Percentiles rank a stretch among this genome's conserved stretches.
Conservation (phyloP, 768 basidiomycete species). For the Russula emetica region DNA sequence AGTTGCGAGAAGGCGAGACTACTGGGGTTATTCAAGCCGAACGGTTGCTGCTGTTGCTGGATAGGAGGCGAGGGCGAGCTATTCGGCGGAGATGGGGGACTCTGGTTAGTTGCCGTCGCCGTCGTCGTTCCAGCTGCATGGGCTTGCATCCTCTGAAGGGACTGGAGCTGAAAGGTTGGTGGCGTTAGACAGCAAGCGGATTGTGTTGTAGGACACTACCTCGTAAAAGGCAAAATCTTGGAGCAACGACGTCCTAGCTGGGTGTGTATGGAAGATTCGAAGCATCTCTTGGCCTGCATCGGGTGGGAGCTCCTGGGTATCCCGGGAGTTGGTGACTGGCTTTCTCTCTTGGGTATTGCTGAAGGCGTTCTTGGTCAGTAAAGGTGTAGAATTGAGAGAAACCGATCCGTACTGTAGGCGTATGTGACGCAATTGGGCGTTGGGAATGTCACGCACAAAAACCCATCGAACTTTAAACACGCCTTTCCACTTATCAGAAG, state of each 20-base stretch:
- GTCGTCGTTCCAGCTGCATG: conserved; percentile 14
- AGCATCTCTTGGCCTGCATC: conserved; percentile 98
- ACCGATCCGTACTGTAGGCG: conserved; percentile 61
- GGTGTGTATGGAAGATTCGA: conserved; percentile 90
- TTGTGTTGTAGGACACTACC: conserved; percentile 39
- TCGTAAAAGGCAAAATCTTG: conserved; percentile 94
- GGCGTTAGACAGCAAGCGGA: not conserved
- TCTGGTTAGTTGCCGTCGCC: conserved; percentile 35
- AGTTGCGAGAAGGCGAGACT: conserved; percentile 49
- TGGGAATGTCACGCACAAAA: conserved; percentile 93
- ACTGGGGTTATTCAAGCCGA: conserved; percentile 48
- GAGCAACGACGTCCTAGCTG: conserved; percentile 85
- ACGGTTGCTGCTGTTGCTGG: conserved; percentile 48
- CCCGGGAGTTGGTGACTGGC: conserved; percentile 96
- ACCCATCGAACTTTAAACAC: conserved; percentile 99
- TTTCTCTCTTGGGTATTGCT: conserved; percentile 98
- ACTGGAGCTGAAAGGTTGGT: conserved; percentile 33
- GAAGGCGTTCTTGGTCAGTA: conserved; percentile 19
- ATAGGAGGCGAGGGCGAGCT: conserved; percentile 36
- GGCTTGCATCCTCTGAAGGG: conserved; percentile 77
- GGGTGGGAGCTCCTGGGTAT: conserved; percentile 93
- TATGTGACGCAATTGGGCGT: conserved; percentile 84
- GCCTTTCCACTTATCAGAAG: conserved; percentile 99
- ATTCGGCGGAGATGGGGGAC: conserved; percentile 34
- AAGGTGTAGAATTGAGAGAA: not conserved